These are phyloP conservation scores for Meripilus lineatus DNA, from an alignment of 1,284 basidiomycete species.

Conservation along the genomic window DNA sequence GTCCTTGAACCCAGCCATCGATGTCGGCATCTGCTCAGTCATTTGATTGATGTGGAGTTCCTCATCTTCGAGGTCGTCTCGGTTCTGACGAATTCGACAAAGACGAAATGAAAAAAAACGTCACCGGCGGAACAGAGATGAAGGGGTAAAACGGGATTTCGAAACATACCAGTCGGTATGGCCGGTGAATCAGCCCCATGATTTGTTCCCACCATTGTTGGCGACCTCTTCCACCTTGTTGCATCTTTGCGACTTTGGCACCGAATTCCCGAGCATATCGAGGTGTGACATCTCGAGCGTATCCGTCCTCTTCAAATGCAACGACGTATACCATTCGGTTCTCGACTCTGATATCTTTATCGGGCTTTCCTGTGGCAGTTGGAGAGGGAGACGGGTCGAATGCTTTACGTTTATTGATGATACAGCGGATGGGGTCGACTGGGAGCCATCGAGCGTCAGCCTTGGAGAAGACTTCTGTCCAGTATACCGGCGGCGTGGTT, in stretches of 20 bases:
- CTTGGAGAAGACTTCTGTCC: constrained; percentile 96
- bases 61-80: constrained; percentile 94
- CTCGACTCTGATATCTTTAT: constrained; percentile 38
- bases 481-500: constrained; percentile 84
- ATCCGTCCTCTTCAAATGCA: constrained; percentile 90
- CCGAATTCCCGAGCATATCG: constrained; percentile 81
- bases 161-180: constrained; percentile 70
- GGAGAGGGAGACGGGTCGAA: constrained; percentile 72
- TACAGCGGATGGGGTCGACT: constrained; percentile 82
- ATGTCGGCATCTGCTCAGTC: constrained; percentile 92
- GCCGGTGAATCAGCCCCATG: constrained; percentile 57
- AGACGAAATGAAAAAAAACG: not conserved
- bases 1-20: constrained; percentile 90
- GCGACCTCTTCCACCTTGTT: constrained; percentile 68
- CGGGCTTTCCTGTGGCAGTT: constrained; percentile 28
- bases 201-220: constrained; percentile 86
- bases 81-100: constrained; percentile 47
- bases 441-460: constrained; percentile 91
- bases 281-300: constrained; percentile 69
- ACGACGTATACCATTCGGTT: constrained; percentile 94
- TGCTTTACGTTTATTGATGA: constrained; percentile 74
- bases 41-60: constrained; percentile 79
- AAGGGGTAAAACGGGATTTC: too few species aligned
- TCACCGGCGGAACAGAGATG: not conserved
- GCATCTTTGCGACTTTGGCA: constrained; percentile 78